phyloP scores from a whole-genome alignment of 2,329 filamentous ascomycete genomes.

The Mycocentrospora acerina region DNA sequence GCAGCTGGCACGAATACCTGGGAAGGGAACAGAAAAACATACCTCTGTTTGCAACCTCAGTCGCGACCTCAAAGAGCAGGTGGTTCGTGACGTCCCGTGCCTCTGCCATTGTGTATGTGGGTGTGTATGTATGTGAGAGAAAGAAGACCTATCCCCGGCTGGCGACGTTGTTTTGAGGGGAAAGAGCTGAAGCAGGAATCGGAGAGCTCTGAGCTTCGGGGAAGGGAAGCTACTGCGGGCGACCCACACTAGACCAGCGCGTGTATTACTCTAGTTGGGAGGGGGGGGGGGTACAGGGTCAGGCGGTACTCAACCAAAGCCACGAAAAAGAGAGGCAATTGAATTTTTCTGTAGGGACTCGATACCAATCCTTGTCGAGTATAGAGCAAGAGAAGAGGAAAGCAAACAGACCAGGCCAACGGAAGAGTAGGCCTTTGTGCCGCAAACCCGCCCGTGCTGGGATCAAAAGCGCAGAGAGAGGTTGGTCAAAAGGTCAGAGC shows the following conservation, averaged over 20 bases:
- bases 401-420: too few relatives aligned
- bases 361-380: too few relatives aligned
- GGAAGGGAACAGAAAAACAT: conserved; percentile 31
- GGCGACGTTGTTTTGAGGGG: conserved; percentile 7
- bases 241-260: conserved; percentile 32
- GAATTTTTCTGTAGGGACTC: conserved; percentile 11
- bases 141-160: conserved; percentile 5
- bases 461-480: background rate
- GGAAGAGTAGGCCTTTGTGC: too few relatives aligned
- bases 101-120: conserved; percentile 31
- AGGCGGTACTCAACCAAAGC: conserved; percentile 16
- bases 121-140: conserved; percentile 3
- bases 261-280: conserved; percentile 18
- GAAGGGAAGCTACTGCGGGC: conserved; percentile 28
- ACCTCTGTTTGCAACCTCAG: conserved; percentile 96
- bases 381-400: too few relatives aligned
- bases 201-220: conserved; percentile 20
- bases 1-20: conserved; percentile 7
- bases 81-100: conserved; percentile 84
- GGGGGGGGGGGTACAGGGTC: conserved; percentile 17
- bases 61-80: conserved; percentile 93
- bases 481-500: too few relatives aligned
- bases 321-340: conserved; percentile 9
- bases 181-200: conserved; percentile 18
- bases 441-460: too few relatives aligned